Evolutionary conservation across 2,329 filamentous ascomycete species (phyloP).

Genomic region (Aschersonia sp.): DNA sequence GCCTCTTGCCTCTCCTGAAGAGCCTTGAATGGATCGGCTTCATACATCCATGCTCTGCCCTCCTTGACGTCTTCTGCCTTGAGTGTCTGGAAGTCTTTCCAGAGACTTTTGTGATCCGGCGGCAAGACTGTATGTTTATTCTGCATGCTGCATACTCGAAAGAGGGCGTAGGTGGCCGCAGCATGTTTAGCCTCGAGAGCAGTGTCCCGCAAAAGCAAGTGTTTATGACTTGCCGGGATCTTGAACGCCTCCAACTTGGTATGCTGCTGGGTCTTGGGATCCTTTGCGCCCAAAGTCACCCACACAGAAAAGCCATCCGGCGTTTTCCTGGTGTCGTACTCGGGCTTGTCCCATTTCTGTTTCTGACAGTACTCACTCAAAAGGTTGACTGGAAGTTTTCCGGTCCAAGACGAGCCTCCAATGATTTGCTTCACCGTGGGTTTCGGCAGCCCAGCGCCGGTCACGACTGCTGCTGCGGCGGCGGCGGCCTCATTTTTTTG

Average conservation of each 20-base stretch:
- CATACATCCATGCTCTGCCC: constrained; percentile 77
- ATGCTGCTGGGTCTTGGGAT: constrained; percentile 70
- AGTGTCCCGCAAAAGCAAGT: constrained; percentile 61
- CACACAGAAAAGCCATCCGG: constrained; percentile 64
- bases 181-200: constrained; percentile 87
- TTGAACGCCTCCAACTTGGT: constrained; percentile 68
- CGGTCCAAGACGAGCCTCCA: constrained; percentile 91
- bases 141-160: constrained; percentile 85
- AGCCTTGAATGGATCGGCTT: constrained; percentile 82
- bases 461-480: constrained; percentile 15
- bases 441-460: constrained; percentile 32
- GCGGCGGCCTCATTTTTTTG: constrained; percentile 15
- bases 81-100: constrained; percentile 78
- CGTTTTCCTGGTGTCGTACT: constrained; percentile 70
- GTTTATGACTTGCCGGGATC: constrained; percentile 60
- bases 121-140: constrained; percentile 92
- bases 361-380: constrained; percentile 91
- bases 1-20: constrained; percentile 67
- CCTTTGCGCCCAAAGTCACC: constrained; percentile 61
- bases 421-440: constrained; percentile 68
- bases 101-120: constrained; percentile 75
- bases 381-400: constrained; percentile 87
- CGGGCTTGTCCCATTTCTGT: constrained; percentile 87
- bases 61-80: constrained; percentile 71
- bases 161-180: constrained; percentile 81